Evolutionary conservation across 805 yeast genomes (phyloP), one percentile per base, ranked within the genome.

Genomic region (Lachancea quebecensis): DNA sequence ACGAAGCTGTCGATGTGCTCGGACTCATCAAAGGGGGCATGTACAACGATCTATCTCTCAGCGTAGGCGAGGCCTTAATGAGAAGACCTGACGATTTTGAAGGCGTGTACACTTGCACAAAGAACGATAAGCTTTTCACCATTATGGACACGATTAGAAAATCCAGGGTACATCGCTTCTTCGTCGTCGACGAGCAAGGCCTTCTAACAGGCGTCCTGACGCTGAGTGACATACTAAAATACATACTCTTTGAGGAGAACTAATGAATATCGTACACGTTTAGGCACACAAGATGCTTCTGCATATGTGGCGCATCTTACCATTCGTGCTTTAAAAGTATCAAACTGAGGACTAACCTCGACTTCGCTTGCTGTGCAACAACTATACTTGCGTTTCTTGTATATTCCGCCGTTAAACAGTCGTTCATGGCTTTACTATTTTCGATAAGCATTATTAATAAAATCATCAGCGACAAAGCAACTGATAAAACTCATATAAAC

Each of bases 101-200:
- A 66, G 99, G 99, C 48, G 98, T 93, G 11, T 87, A 89, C 66
- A 93, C 98, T 0, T 93, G 99, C 67, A 87, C 97, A 0, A 73
- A 81, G 52, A 76, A 81, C 54, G 99, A 93, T 63, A 75, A 90
- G 51, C 70, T 93, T 47, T 83, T 91, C 50, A 87, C 95, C 12
- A 84, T 93, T 46, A 76, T 93, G 81, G 96, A 90, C 62, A 90
- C 95, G 31, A 88, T 93, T 48, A 78, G 97, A 57, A 85, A 89
- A 55, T 82, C 95, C 30, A 77, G 98, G 54, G 74, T 93, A 49
- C 97, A 93, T 63, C 76, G 99, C 64, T 75, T 93, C 59, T 87
- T 90, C 58, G 89, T 93, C 28, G 96, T 93, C 27, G 95, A 93
- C 63, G 82, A 79, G n/a, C 74, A 75, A 16, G 91, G 95, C 8